Base-by-base conservation (phyloP, 352 stramenopile species). In the Globisporangium camurandrum region DNA sequence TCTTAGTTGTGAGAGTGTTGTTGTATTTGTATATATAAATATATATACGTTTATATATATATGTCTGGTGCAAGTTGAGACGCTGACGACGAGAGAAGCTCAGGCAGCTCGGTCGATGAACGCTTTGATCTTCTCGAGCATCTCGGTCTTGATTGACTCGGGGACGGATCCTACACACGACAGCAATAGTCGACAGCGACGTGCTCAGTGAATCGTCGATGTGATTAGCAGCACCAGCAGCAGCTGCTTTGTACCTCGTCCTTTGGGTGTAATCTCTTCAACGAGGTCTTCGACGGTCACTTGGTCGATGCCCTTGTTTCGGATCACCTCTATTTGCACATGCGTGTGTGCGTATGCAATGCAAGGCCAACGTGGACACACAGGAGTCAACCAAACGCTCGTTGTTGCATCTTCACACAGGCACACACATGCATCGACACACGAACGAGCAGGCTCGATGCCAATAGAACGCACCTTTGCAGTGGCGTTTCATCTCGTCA, bases 211-310 rank as follows among this genome's bases (percentile, higher is more conserved):
- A n/a, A n/a, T n/a, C n/a, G n/a, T n/a, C n/a, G n/a, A n/a, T n/a
- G n/a, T n/a, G n/a, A n/a, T n/a, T n/a, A n/a, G n/a, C n/a, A 39
- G 17, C 33, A 19, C 33, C 10, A 20, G 17, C n/a, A 22, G 27
- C 38, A 24, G 33, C 17, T 23, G 30, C 14, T 27, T 5, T 11
- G 16, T 59, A 89, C 78, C 75, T 80, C 79, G 69, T 44, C 81
- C 89, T 70, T 80, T 79, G 11, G 87, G 91, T 17, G 86, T 96
- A 51, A 97, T 95, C 56, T 97, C 86, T 24, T 92, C 77, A 19
- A 98, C 84, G 40, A 98, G 64, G 56, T 97, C 89, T 54, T 98
- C 93, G 34, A 98, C 87, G 0, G 88, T 97, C 46, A 98, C 94
- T 63, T 96, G 86, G 55, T 98, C 85, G 48, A 97, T 88, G 20